Base-by-base conservation (phyloP, 331 rosid species). In the Pyracantha coccinea region DNA sequence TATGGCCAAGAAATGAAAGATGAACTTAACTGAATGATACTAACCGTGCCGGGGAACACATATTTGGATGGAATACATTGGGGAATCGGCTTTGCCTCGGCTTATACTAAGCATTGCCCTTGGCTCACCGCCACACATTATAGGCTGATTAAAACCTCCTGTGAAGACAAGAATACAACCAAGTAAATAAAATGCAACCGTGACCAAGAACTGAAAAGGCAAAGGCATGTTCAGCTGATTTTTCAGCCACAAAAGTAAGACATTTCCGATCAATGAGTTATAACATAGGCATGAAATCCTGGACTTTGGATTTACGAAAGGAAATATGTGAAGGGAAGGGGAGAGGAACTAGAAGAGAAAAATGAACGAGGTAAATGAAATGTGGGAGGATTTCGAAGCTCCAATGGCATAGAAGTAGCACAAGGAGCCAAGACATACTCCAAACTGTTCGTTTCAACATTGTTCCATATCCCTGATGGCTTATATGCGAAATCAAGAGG, bases 131-230 rank as follows among this genome's bases (percentile, higher is more conserved):
- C 98, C 93, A 20, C 99, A 94, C 97, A 94, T 94, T 58, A 92
- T 90, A 45, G 99, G 96, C 85, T 94, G 98, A 82, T 94, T 94
- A 81, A 94, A 94, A 7, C 97, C 99, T 72, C 99, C 99, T 94
- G 81, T 66, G 81, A 12, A 11, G 28, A 57, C 65, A 60, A 55
- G 33, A 33, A 58, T 35, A 58, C 38, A 58, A 16, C 55, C 25
- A 57, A 27, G 27, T 58, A 10, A 72, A 58, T 6, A 35, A 16
- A 72, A 72, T 24, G 20, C 21, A 57, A 72, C 27, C 2, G 25
- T 72, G 76, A 58, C 38, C 38, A 23, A 72, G 3, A 7, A 29
- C 57, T 33, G 19, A 15, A 8, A 55, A 33, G 5, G 24, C 66
- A 4, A 13, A 11, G 23, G 50, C 17, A 1, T 12, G 11, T 23